Conservation (phyloP, 768 basidiomycete genomes). For the Neoboletus brunneissimus region DNA sequence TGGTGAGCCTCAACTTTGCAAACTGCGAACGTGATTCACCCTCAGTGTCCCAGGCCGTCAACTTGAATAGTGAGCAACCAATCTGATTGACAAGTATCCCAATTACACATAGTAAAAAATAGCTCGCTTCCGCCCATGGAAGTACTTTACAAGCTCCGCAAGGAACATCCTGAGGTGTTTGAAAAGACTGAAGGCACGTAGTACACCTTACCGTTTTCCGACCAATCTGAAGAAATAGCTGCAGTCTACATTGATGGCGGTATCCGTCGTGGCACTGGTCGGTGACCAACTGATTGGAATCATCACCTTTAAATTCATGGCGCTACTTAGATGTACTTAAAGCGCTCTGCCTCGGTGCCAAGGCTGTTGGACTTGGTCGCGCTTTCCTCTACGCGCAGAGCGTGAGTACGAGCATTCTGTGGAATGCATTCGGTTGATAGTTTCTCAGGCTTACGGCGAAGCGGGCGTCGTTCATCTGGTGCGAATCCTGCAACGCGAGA, state of each 20-base stretch:
- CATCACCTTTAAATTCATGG: background rate
- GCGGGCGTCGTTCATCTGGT: slow-evolving; percentile 64
- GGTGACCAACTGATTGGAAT: slow-evolving; percentile 10
- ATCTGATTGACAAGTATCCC: background rate
- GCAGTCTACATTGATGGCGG: slow-evolving; percentile 84
- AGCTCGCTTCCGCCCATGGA: slow-evolving; percentile 79
- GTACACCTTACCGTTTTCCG: background rate
- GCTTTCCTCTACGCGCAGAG: slow-evolving; percentile 86
- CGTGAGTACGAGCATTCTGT: slow-evolving; percentile 39
- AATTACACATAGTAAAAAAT: slow-evolving; percentile 12
- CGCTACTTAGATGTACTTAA: slow-evolving; percentile 69
- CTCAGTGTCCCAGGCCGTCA: slow-evolving; percentile 52
- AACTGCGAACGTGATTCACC: background rate
- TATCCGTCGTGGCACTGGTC: slow-evolving; percentile 74
- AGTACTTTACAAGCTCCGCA: slow-evolving; percentile 69
- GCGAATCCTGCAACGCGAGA: slow-evolving; percentile 73
- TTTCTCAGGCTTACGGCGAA: slow-evolving; percentile 66
- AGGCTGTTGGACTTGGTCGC: slow-evolving; percentile 81
- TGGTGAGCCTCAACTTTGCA: slow-evolving; percentile 40
- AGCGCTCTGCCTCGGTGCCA: slow-evolving; percentile 86
- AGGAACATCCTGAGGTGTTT: slow-evolving; percentile 73
- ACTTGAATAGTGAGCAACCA: slow-evolving; percentile 63
- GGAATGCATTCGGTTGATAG: slow-evolving; percentile 4
- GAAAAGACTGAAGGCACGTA: slow-evolving; percentile 61
- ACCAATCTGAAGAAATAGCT: slow-evolving; percentile 4